Conservation (phyloP, 2,329 filamentous ascomycete genomes). For the Clonostachys rosea region DNA sequence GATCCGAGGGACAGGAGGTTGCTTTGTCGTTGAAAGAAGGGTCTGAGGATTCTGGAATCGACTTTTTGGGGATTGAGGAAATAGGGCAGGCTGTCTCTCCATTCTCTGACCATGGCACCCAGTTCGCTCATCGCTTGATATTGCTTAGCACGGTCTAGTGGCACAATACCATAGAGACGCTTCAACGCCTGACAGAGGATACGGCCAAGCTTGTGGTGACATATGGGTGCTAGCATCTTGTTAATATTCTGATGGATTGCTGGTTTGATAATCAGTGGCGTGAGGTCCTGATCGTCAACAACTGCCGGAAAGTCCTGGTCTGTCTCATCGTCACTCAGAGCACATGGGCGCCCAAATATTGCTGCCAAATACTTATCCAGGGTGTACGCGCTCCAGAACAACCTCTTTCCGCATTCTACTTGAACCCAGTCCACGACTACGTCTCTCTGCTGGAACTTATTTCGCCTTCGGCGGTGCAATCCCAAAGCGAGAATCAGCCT, state of each 20-base stretch:
- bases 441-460: not conserved
- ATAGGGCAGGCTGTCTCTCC: not conserved
- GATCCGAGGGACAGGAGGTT: not conserved
- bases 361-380: constrained; percentile 59
- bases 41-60: not conserved
- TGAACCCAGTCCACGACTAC: constrained; percentile 16
- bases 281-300: constrained; percentile 47
- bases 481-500: too few species aligned
- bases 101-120: not conserved
- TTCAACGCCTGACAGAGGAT: not conserved
- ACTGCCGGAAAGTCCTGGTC: constrained; percentile 50
- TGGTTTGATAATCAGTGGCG: not conserved
- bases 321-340: constrained; percentile 59
- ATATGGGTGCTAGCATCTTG: not conserved
- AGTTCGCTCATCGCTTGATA: not conserved
- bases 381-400: constrained; percentile 60
- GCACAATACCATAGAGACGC: not conserved
- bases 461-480: constrained; percentile 5
- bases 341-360: constrained; percentile 51
- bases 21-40: not conserved
- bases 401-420: constrained; percentile 24
- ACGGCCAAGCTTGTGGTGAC: not conserved
- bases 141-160: not conserved
- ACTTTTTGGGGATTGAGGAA: not conserved
- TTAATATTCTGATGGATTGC: not conserved